A percentile compares a stretch with the other conserved stretches of the same genome.
phyloP scores from a whole-genome alignment of 192 early-diverging fungal species.

The Umbelopsis sp. region DNA sequence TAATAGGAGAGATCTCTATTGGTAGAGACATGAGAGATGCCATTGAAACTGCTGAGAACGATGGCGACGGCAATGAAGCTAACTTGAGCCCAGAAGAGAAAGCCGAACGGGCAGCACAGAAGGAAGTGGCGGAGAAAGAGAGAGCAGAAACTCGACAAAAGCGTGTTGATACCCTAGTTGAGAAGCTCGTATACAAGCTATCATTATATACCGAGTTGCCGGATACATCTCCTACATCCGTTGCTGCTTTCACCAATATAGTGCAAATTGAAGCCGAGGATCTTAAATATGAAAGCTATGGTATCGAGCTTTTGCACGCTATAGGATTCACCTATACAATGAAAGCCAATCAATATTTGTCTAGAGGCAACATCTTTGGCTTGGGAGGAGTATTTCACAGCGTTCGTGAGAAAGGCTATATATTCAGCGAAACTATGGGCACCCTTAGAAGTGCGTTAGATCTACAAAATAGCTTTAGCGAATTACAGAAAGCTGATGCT shows the following conservation, averaged over 20 bases:
- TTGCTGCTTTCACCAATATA: constrained; percentile 68
- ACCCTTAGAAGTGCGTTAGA: constrained; percentile 93
- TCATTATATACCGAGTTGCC: constrained; percentile 67
- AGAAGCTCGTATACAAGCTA: constrained; percentile 79
- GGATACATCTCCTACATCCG: constrained; percentile 20
- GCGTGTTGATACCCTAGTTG: constrained; percentile 72
- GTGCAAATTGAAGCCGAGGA: constrained; percentile 82
- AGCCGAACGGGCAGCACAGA: constrained; percentile 59
- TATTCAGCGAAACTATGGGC: constrained; percentile 87
- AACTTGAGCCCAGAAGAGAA: constrained; percentile 54
- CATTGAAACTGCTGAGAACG: constrained; percentile 60
- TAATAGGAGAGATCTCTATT: constrained; percentile 98
- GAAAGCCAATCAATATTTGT: constrained; percentile 85
- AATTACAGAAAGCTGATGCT: constrained; percentile 91
- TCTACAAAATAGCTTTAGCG: constrained; percentile 86
- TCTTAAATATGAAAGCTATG: constrained; percentile 89
- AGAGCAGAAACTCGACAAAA: constrained; percentile 55
- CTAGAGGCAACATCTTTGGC: constrained; percentile 71
- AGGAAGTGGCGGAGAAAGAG: constrained; percentile 62
- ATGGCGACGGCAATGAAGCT: constrained; percentile 50
- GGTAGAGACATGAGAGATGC: constrained; percentile 90
- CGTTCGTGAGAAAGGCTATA: constrained; percentile 89
- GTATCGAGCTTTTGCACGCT: constrained; percentile 90
- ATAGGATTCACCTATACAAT: constrained; percentile 91
- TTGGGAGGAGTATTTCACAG: constrained; percentile 71